Base-by-base conservation (phyloP, 148 eudicot species). In the Spergularia bocconei region DNA sequence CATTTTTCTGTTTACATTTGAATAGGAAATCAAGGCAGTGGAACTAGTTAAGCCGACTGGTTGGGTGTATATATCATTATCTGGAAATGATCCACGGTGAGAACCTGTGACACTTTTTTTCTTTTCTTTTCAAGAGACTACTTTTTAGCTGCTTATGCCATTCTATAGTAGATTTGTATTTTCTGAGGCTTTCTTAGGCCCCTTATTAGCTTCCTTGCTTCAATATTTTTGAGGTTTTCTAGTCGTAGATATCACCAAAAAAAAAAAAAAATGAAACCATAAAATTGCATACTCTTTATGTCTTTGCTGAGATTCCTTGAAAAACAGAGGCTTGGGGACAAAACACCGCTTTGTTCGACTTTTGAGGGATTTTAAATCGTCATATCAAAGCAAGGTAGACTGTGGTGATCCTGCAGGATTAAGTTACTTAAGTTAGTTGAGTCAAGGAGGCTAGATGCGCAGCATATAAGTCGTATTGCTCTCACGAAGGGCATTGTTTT, bases 31-130 rank as follows among this genome's bases (percentile, higher is more conserved):
- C 71, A 94, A 94, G 80, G 70, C 86, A 13, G 72, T 76, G 57
- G 78, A 76, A 63, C 66, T 76, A 5, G 92, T 86, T 56, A 90
- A 94, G 82, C 97, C 98, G 55, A 79, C 89, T 50, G 98, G 97
- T 7, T 94, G 98, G 98, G 88, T 92, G 73, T 76, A 87, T 76
- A 83, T 94, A 79, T 86, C 89, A 6, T 85, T 94, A 77, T 94
- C 98, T 71, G 96, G 98, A 65, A 94, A 76, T 80, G 98, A 91
- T 79, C 75, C 96, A 39, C 83, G 92, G 98, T 94, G 82, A 86
- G 91, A 62, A 50, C 19, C 52, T 79, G 17, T 52, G 15, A 6
- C 1, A 55, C 19, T 4, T 0, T 17, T 33, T 2, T 15, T 48
- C 4, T 29, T 29, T 53, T 69, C 6, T 69, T 58, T 44, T 44